Conservation (phyloP, 2,329 filamentous ascomycete species). For the Botrytis hyacinthi region DNA sequence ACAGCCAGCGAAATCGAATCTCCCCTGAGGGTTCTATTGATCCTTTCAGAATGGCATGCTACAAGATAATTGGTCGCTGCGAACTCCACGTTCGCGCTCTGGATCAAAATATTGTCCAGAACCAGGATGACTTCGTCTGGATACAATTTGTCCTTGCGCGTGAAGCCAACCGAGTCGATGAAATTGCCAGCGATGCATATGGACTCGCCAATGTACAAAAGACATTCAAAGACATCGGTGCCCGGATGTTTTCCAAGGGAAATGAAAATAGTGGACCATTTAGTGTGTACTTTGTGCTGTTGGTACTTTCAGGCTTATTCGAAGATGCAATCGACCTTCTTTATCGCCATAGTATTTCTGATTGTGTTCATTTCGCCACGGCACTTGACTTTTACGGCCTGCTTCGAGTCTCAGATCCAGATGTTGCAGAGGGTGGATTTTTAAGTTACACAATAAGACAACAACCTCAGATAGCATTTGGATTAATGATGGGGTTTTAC, state of each 20-base stretch:
- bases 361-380: conserved; percentile 92
- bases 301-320: conserved; percentile 87
- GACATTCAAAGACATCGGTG: conserved; percentile 83
- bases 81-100: conserved; percentile 64
- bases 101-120: conserved; percentile 48
- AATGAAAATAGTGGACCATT: conserved; percentile 70
- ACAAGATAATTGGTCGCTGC: conserved; percentile 90
- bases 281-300: conserved; percentile 90
- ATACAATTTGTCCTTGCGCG: conserved; percentile 68
- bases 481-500: conserved; percentile 89
- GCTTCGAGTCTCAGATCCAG: conserved; percentile 80
- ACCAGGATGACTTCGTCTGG: conserved; percentile 71
- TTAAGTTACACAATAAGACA: conserved; percentile 64
- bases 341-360: conserved; percentile 86
- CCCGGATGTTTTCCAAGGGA: conserved; percentile 84
- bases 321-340: conserved; percentile 91
- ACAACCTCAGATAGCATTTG: conserved; percentile 87
- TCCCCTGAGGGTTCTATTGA: conserved; percentile 85
- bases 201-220: conserved; percentile 68
- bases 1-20: conserved; percentile 78
- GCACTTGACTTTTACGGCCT: conserved; percentile 87
- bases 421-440: conserved; percentile 68
- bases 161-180: conserved; percentile 61
- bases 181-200: conserved; percentile 65
- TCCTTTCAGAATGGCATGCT: conserved; percentile 94